Base-by-base conservation (phyloP, 768 basidiomycete genomes). In the Tricholoma flavovirens region DNA sequence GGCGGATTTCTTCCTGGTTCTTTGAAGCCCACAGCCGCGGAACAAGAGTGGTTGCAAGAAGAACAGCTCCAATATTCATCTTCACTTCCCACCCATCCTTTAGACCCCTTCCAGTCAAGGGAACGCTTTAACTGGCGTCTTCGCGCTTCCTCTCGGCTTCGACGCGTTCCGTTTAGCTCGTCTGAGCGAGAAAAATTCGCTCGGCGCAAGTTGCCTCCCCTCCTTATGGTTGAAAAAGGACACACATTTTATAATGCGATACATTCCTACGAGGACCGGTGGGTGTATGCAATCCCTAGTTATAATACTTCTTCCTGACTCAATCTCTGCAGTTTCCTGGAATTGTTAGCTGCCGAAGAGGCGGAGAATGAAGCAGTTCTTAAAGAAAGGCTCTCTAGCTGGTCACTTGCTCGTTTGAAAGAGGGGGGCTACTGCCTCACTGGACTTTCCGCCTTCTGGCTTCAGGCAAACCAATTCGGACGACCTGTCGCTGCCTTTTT, bases 361-460 rank as follows among this genome's bases (percentile, higher is more conserved):
- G 76, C 73, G 0, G 83, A 88, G 62, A 82, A 80, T 36, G 83
- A 86, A 59, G 76, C 77, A 1, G 75, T 81, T 1, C 65, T 89
- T 21, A 76, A 75, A 50, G 75, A 87, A 58, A 82, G 91, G 33
- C 75, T 93, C 14, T 74, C 82, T 1, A 79, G 77, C 14, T 92
- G 90, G 91, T 74, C 81, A 10, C 55, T 86, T 4, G 72, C 77
- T 24, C 77, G 80, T 19, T 71, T 93, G 42, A 70, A 77, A 59
- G 72, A 78, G n/a, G 86, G 87, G 61, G 91, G 91, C 0, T 92
- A 90, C 62, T 81, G 83, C 51, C 64, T 93, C 30, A 85, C 83
- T 0, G 82, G 75, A 15, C 71, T 92, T 21, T 76, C 71, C 14
- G 88, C 80, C 0, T 92, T 79, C 64, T 90, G 87, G 89, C 66